Evolutionary conservation across 164 flowering plant species (phyloP).

Genomic region (Tetracentron sinense): DNA sequence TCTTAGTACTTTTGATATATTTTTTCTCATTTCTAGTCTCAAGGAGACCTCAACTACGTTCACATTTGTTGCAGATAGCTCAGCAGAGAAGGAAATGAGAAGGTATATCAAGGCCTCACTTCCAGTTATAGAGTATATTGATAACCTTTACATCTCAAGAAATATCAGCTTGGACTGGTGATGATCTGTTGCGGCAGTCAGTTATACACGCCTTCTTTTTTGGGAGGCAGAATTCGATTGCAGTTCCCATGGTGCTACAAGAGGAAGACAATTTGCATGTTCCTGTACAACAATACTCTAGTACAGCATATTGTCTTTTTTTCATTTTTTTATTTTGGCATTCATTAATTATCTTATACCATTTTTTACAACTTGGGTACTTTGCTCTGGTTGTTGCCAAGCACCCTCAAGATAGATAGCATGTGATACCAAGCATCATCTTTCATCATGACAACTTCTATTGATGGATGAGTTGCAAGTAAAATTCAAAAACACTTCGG

Average conservation of each 20-base stretch:
- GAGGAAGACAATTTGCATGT: not conserved
- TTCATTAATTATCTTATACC: not conserved
- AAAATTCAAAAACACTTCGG: no score
- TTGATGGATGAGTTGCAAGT: no score
- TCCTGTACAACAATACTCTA: not conserved
- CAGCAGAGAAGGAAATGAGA: conserved; percentile 78
- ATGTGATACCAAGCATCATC: not conserved
- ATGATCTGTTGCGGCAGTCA: conserved; percentile 9
- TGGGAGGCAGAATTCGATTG: not conserved
- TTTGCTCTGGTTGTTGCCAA: not conserved
- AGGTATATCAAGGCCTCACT: conserved; percentile 68
- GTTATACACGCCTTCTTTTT: not conserved
- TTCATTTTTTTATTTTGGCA: no score
- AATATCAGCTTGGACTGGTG: conserved; percentile 84
- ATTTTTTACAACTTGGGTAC: not conserved
- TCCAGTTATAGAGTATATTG: conserved; percentile 68
- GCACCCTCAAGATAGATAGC: not conserved
- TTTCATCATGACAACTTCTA: no score
- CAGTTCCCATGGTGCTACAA: not conserved
- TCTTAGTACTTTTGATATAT: not conserved
- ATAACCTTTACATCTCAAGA: conserved; percentile 56
- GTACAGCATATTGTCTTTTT: not conserved
- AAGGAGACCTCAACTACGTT: not conserved
- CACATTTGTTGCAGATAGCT: conserved; percentile 46
- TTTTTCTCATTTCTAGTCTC: not conserved